Percentiles rank a stretch among this genome's conserved stretches.
Conservation (phyloP, 2,329 filamentous ascomycete genomes). For the Xylaria arbuscula region DNA sequence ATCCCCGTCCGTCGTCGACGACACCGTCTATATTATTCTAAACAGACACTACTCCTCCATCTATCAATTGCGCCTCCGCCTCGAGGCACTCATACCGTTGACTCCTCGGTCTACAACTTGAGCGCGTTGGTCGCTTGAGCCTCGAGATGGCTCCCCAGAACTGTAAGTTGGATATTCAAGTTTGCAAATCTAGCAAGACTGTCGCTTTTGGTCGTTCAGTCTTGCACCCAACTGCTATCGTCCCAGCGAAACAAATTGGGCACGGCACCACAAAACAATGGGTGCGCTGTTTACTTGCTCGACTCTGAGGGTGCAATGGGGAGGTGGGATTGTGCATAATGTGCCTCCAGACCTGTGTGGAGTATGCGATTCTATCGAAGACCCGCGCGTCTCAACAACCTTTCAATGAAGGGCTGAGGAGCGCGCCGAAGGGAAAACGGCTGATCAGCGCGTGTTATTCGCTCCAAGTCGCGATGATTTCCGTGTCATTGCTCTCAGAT, state of each 20-base stretch:
- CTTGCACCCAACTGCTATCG: not conserved
- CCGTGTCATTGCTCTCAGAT: not conserved
- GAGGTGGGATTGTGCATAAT: not conserved
- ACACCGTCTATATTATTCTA: constrained; percentile 1
- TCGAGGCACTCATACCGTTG: not conserved
- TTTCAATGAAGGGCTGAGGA: not conserved
- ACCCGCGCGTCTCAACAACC: constrained; percentile 1
- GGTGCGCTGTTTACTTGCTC: not conserved
- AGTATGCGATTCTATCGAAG: constrained; percentile 12
- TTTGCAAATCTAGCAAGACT: constrained; percentile 14
- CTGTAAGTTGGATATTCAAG: constrained; percentile 41
- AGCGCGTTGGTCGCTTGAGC: constrained; percentile 15
- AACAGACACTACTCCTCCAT: not conserved
- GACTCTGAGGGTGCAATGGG: not conserved
- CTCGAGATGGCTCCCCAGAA: constrained; percentile 47
- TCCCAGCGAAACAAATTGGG: constrained; percentile 3
- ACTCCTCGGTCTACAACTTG: constrained; percentile 17
- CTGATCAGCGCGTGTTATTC: not conserved
- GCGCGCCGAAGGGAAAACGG: not conserved
- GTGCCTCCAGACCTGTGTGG: not conserved
- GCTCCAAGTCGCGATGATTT: not conserved
- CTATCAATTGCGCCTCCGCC: constrained; percentile 7
- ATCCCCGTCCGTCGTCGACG: constrained; percentile 6
- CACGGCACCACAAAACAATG: not conserved
- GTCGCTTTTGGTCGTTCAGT: constrained; percentile 7